These are phyloP conservation scores for Cladosporium velox DNA, from an alignment of 2,329 filamentous ascomycete species.

Conservation along the genomic window DNA sequence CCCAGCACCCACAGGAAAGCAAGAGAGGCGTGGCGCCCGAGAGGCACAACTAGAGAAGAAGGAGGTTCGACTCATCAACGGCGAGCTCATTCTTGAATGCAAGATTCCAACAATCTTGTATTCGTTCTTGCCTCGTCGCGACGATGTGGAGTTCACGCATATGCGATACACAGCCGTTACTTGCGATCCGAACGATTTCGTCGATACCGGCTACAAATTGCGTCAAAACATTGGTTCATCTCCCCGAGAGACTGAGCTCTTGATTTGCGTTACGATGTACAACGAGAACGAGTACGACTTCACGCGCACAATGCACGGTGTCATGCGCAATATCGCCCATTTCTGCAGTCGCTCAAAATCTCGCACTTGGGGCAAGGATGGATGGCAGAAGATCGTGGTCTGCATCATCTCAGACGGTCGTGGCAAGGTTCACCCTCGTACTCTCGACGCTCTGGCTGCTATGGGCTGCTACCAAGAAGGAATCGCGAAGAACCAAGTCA, in stretches of 20 bases:
- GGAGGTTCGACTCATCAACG: constrained; percentile 94
- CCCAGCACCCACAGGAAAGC: constrained; percentile 80
- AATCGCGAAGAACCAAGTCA: constrained; percentile 98
- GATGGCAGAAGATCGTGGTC: constrained; percentile 99
- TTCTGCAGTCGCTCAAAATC: constrained; percentile 93
- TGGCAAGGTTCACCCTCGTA: constrained; percentile 88
- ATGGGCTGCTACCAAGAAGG: constrained; percentile 98
- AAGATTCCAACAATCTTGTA: constrained; percentile 98
- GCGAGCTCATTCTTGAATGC: constrained; percentile 95
- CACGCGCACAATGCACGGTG: constrained; percentile 95
- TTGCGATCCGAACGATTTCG: constrained; percentile 93
- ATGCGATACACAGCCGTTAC: constrained; percentile 99
- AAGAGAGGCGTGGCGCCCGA: constrained; percentile 83
- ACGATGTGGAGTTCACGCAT: constrained; percentile 95
- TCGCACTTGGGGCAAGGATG: constrained; percentile 92
- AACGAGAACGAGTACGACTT: constrained; percentile 98
- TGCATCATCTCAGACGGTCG: constrained; percentile 95
- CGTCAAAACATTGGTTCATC: constrained; percentile 86
- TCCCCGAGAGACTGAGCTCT: constrained; percentile 85
- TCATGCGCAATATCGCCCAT: constrained; percentile 97
- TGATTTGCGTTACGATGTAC: constrained; percentile 98
- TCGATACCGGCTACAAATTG: constrained; percentile 83
- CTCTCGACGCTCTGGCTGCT: constrained; percentile 88
- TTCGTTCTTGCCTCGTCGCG: constrained; percentile 89
- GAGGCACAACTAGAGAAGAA: constrained; percentile 87